Conservation (phyloP, 2,329 filamentous ascomycete species). For the Aspergillus fumigatus region DNA sequence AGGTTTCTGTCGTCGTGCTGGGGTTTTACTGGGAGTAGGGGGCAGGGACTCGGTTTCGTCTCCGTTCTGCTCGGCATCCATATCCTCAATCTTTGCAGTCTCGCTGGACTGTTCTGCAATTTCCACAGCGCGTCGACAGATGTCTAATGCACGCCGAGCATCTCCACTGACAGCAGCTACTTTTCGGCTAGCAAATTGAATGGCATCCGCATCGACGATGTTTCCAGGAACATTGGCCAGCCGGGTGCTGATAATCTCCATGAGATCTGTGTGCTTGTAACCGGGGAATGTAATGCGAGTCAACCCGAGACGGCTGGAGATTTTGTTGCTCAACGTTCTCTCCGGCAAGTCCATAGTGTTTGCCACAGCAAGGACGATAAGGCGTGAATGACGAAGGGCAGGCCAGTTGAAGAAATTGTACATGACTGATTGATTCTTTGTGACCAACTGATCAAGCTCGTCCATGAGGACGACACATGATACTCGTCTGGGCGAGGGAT, state of each 20-base stretch:
- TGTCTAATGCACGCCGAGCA: slow-evolving; percentile 85
- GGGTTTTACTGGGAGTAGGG: slow-evolving; percentile 43
- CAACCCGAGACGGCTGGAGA: slow-evolving; percentile 83
- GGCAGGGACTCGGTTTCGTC: slow-evolving; percentile 35
- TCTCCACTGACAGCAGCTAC: slow-evolving; percentile 96
- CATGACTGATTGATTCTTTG: slow-evolving; percentile 99
- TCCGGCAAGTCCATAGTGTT: slow-evolving; percentile 99
- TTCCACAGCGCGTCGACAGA: slow-evolving; percentile 91
- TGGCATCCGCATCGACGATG: slow-evolving; percentile 85
- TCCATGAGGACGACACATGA: slow-evolving; percentile 98
- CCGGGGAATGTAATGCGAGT: slow-evolving; percentile 96
- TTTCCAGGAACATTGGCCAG: slow-evolving; percentile 82
- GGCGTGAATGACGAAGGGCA: slow-evolving; percentile 77
- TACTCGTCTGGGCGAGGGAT: slow-evolving; percentile 82
- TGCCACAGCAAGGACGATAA: slow-evolving; percentile 94
- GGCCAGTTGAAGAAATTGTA: slow-evolving; percentile 99
- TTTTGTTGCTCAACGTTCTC: slow-evolving; percentile 95
- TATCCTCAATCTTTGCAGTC: slow-evolving; percentile 21
- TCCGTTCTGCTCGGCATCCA: slow-evolving; percentile 12
- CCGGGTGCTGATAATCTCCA: slow-evolving; percentile 95
- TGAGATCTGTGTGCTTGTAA: slow-evolving; percentile 94
- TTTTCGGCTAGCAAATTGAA: slow-evolving; percentile 94
- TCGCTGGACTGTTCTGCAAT: slow-evolving; percentile 74
- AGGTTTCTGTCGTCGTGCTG: slow-evolving; percentile 25
- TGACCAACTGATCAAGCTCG: slow-evolving; percentile 94